Percentiles rank a stretch among this genome's conserved stretches.
Conservation (phyloP, 805 yeast genomes). For the Torulaspora maleeae region DNA sequence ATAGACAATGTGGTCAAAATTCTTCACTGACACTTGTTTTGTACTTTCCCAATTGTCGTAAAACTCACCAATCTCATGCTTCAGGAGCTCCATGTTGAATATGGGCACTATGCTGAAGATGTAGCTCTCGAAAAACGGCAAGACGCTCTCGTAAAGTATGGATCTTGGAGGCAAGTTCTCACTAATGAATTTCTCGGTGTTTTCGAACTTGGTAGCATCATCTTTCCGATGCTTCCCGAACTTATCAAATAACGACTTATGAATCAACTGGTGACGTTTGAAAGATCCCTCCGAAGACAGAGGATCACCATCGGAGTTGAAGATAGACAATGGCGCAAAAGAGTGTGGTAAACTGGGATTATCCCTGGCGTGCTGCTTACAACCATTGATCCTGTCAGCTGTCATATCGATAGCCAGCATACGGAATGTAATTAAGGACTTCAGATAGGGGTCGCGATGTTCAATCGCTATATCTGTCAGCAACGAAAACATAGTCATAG, state of each 20-base stretch:
- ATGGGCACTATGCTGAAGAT: slow-evolving; percentile 25
- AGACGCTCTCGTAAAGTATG: slow-evolving; percentile 18
- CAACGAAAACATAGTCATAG: slow-evolving; percentile 22
- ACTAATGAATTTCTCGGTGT: slow-evolving; percentile 7
- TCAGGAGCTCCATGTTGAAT: slow-evolving; percentile 19
- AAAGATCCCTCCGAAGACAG: slow-evolving; percentile 14
- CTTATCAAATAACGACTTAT: slow-evolving; percentile 27
- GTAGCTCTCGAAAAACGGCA: slow-evolving; percentile 24
- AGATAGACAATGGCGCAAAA: slow-evolving; percentile 22
- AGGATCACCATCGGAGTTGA: slow-evolving; percentile 21
- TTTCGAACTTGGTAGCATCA: slow-evolving; percentile 13
- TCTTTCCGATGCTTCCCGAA: slow-evolving; percentile 27
- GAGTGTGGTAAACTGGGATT: slow-evolving; percentile 25
- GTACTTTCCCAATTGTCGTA: slow-evolving; percentile 16
- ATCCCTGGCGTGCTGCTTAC: slow-evolving; percentile 1
- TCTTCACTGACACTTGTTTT: slow-evolving; percentile 12
- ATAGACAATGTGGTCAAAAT: slow-evolving; percentile 27
- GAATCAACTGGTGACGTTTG: slow-evolving; percentile 20
- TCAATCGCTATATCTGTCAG: slow-evolving; percentile 26
- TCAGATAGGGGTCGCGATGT: slow-evolving; percentile 30
- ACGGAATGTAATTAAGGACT: slow-evolving; percentile 20
- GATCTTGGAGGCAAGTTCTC: slow-evolving; percentile 18
- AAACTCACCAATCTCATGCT: slow-evolving; percentile 15
- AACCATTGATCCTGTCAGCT: slow-evolving; percentile 15
- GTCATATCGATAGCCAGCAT: slow-evolving; percentile 24